Evolutionary conservation across 1,284 basidiomycete species (phyloP).

Genomic region (Cutaneotrichosporon mucoides): DNA sequence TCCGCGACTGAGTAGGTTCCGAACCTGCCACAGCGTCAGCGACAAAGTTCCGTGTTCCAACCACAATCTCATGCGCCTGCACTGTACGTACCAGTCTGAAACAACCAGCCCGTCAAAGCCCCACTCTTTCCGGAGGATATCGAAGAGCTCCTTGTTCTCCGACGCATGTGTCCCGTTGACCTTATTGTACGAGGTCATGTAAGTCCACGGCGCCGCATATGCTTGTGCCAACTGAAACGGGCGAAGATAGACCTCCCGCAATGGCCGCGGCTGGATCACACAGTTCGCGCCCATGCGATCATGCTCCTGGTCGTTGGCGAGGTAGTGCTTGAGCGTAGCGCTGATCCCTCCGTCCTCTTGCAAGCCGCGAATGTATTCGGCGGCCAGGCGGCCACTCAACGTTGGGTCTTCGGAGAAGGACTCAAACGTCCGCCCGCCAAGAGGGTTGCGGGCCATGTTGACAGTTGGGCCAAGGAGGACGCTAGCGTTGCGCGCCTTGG

Average conservation of each 20-base stretch:
- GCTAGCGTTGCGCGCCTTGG: constrained; percentile 64
- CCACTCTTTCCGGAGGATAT: constrained; percentile 57
- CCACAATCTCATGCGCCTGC: neutral
- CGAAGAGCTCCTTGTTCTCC: constrained; percentile 59
- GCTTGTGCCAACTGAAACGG: constrained; percentile 78
- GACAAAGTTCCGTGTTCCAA: too few relatives aligned
- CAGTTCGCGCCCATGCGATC: constrained; percentile 33
- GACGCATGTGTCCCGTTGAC: constrained; percentile 66
- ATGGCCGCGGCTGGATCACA: constrained; percentile 53
- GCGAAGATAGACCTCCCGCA: constrained; percentile 71
- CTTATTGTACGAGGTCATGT: constrained; percentile 53
- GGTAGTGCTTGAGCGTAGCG: constrained; percentile 41
- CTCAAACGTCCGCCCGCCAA: constrained; percentile 59
- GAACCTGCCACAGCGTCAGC: too few relatives aligned
- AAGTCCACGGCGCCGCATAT: constrained; percentile 50
- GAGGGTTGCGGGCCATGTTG: constrained; percentile 72
- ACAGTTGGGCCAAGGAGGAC: constrained; percentile 70
- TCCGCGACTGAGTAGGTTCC: constrained; percentile 63
- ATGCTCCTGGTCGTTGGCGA: constrained; percentile 47
- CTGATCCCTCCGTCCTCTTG: constrained; percentile 58
- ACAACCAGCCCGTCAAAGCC: constrained; percentile 65
- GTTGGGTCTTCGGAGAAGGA: constrained; percentile 77
- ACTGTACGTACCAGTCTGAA: constrained; percentile 51
- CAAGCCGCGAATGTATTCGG: constrained; percentile 68
- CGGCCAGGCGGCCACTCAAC: constrained; percentile 64